These are phyloP conservation scores for Adansonia digitata DNA, from an alignment of 345 rosid genomes.

Conservation along the genomic window DNA sequence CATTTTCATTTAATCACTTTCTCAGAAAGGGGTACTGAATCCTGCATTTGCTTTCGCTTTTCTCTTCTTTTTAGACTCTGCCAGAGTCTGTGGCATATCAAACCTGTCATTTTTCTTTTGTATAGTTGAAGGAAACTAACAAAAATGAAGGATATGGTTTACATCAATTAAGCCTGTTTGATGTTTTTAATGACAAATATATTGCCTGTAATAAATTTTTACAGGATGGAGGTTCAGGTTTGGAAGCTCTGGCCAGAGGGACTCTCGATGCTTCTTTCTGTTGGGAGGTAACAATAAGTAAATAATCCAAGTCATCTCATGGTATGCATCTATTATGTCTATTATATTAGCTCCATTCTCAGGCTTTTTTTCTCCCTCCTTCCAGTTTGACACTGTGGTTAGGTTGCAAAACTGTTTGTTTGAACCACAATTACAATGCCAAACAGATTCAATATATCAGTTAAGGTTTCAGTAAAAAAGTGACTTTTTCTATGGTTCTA, in stretches of 20 bases:
- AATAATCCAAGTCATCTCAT: neutral
- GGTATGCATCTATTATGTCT: neutral
- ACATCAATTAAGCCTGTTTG: neutral
- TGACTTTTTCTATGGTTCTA: neutral
- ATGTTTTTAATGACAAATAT: neutral
- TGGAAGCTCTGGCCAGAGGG: slow-evolving; percentile 42
- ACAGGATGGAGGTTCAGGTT: slow-evolving; percentile 56
- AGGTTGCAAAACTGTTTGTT: neutral
- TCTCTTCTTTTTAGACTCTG: neutral
- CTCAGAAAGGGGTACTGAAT: neutral
- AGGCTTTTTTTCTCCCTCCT: neutral
- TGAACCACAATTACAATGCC: neutral
- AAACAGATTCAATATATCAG: neutral
- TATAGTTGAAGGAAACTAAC: neutral
- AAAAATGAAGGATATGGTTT: neutral
- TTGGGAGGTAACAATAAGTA: slow-evolving; percentile 57
- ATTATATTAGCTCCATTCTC: neutral
- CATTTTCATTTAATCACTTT: too few species aligned
- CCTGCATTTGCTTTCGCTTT: neutral
- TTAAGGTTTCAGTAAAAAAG: neutral
- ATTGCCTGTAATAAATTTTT: neutral
- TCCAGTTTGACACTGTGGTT: neutral
- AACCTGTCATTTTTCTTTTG: neutral
- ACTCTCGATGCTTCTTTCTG: slow-evolving; percentile 55
- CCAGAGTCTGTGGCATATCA: neutral